Conservation (phyloP, 2,329 filamentous ascomycete species). For the Intubia oerlemansii region DNA sequence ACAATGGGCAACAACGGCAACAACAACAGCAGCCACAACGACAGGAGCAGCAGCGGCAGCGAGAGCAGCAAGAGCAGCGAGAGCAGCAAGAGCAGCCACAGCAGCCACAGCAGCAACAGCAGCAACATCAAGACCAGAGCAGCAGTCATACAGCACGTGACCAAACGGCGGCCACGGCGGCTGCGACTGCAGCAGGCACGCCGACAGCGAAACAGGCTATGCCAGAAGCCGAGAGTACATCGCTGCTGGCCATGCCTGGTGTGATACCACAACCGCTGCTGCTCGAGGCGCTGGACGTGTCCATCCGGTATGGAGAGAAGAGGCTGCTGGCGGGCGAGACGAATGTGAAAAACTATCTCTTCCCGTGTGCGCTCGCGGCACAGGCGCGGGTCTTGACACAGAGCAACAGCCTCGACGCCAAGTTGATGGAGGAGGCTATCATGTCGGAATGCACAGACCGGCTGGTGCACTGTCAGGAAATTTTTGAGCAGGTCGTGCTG, state of each 20-base stretch:
- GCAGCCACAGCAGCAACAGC: background rate
- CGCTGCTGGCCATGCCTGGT: constrained; percentile 6
- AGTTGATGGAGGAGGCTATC: constrained; percentile 15
- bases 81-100: too few relatives aligned
- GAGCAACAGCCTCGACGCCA: constrained; percentile 13
- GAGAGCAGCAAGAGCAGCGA: background rate
- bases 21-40: background rate
- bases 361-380: constrained; percentile 16
- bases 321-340: constrained; percentile 18
- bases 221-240: too few relatives aligned
- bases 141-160: too few relatives aligned
- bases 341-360: constrained; percentile 29
- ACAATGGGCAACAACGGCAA: background rate
- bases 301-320: constrained; percentile 4
- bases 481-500: background rate
- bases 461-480: constrained; percentile 11
- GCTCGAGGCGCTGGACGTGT: constrained; percentile 5
- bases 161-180: background rate
- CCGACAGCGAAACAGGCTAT: too few relatives aligned
- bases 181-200: background rate
- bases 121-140: background rate
- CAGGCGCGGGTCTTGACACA: constrained; percentile 21
- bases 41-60: background rate
- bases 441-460: constrained; percentile 17
- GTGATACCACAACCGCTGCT: constrained; percentile 6